A percentile compares a stretch with the other conserved stretches of the same genome.
phyloP scores from a whole-genome alignment of 495 filamentous ascomycete species.

The Aspergillus asperescens region DNA sequence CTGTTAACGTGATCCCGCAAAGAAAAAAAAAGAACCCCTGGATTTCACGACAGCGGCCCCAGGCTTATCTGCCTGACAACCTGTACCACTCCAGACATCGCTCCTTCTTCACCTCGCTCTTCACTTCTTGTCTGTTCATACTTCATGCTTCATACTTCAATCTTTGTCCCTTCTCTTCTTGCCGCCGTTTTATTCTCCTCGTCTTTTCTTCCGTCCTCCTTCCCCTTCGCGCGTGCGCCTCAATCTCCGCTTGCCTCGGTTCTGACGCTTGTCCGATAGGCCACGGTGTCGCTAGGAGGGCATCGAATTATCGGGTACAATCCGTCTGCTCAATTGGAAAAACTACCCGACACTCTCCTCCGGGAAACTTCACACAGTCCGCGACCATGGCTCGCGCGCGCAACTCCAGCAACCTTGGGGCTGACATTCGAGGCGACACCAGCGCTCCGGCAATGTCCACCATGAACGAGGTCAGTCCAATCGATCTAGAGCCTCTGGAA shows the following conservation, averaged over 20 bases:
- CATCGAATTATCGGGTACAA: not conserved
- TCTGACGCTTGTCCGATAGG: not conserved
- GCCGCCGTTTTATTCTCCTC: not conserved
- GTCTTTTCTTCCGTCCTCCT: not conserved
- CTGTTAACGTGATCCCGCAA: not conserved
- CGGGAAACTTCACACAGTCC: not conserved
- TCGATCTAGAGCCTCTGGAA: conserved; percentile 36
- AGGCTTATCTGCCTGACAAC: not conserved
- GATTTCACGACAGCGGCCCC: not conserved
- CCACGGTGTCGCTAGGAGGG: not conserved
- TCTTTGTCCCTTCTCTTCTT: not conserved
- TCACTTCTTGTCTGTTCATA: not conserved
- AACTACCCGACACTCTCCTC: not conserved
- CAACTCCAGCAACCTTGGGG: conserved; percentile 46
- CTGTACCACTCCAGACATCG: conserved; percentile 9
- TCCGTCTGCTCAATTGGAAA: not conserved
- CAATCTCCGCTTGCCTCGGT: not conserved
- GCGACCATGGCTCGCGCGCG: conserved; percentile 41
- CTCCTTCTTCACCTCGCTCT: not conserved
- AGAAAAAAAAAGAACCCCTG: conserved; percentile 4
- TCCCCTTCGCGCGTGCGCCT: not conserved
- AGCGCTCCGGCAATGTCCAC: conserved; percentile 50
- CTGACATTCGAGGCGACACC: conserved; percentile 49
- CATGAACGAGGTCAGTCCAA: conserved; percentile 44
- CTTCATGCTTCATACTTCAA: conserved; percentile 3